Evolutionary conservation across 2,329 filamentous ascomycete genomes (phyloP).

Genomic region (Aschersonia sp.): DNA sequence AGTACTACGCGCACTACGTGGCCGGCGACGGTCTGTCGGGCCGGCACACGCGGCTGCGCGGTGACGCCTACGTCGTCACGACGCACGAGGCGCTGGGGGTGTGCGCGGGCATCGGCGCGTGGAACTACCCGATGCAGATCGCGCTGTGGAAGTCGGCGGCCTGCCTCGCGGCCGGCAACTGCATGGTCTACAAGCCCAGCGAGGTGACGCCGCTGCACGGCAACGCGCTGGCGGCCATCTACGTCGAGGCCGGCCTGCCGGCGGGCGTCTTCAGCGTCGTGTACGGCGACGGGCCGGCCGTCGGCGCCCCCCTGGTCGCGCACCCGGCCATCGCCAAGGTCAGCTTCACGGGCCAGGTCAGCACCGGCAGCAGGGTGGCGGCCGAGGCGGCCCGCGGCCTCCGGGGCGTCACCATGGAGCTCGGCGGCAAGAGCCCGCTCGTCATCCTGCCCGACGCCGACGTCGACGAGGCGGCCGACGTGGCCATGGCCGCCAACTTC

Average conservation of each 20-base stretch:
- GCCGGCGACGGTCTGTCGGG: slow-evolving; percentile 68
- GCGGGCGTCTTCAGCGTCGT: slow-evolving; percentile 78
- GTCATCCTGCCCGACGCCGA: slow-evolving; percentile 70
- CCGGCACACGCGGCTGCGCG: slow-evolving; percentile 58
- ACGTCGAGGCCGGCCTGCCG: slow-evolving; percentile 64
- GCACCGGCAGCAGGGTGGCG: slow-evolving; percentile 71
- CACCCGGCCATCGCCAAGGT: slow-evolving; percentile 70
- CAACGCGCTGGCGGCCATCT: slow-evolving; percentile 59
- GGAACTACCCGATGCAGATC: slow-evolving; percentile 89
- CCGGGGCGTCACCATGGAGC: slow-evolving; percentile 88
- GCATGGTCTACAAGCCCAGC: slow-evolving; percentile 83
- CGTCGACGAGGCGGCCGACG: slow-evolving; percentile 67
- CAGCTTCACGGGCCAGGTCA: slow-evolving; percentile 78
- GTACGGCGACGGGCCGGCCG: slow-evolving; percentile 57
- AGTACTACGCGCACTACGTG: slow-evolving; percentile 76
- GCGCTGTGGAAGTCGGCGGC: slow-evolving; percentile 82
- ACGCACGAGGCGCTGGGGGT: slow-evolving; percentile 71
- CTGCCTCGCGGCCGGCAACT: slow-evolving; percentile 74
- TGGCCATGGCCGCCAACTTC: slow-evolving; percentile 89
- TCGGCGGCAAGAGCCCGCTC: slow-evolving; percentile 74
- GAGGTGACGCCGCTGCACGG: slow-evolving; percentile 79
- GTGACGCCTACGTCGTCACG: slow-evolving; percentile 70
- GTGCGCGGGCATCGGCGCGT: slow-evolving; percentile 76
- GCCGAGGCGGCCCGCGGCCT: slow-evolving; percentile 59
- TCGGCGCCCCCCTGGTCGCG: slow-evolving; percentile 59